Base-by-base conservation (phyloP, 2,329 filamentous ascomycete genomes). In the Fusarium heterosporum region DNA sequence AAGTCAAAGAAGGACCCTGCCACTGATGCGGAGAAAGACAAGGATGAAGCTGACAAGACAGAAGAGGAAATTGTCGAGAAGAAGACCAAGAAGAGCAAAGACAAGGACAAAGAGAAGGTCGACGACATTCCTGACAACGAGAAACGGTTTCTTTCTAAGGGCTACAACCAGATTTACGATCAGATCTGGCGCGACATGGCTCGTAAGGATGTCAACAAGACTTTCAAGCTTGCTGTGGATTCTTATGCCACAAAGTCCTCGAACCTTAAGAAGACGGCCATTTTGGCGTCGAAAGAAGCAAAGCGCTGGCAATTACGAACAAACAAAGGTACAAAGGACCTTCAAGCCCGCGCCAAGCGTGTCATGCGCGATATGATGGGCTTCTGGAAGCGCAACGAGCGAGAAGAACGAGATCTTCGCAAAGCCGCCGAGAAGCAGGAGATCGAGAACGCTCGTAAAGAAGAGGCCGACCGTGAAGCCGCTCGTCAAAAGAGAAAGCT, bases 301-400 rank as follows among this genome's bases (percentile, higher is more conserved):
- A 93, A 96, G 75, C 87, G 96, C 74, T 99, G 96, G 96, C 96
- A 99, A 78, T 87, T 96, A 62, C 91, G 93, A 40, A 99, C 96
- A 53, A 99, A 99, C 83, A 98, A 99, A 85, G 96, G 94, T 75
- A 96, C 92, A 78, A 99, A 99, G 79, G 96, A 99, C 78, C 92
- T 97, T 6, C 96, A 98, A 77, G 96, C 96, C 40, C 89, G 96
- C 46, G 96, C 96, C 59, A 99, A 99, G 84, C 91, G 96, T 70
- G 95, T 95, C 61, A 99, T 99, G 96, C 89, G 96, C 76, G 96
- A 99, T 80, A 99, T 99, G 96, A 96, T 97, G 87, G 89, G 92
- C 58, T 99, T 98, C 85, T 99, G 96, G 96, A 98, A 98, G 81
- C 91, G 95, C 57, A 99, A 99, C 77, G 96, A 99, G 79, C 91